Percentiles rank a stretch among this genome's conserved stretches.
Evolutionary conservation across 345 rosid species (phyloP).

Genomic region (Acer campestre): DNA sequence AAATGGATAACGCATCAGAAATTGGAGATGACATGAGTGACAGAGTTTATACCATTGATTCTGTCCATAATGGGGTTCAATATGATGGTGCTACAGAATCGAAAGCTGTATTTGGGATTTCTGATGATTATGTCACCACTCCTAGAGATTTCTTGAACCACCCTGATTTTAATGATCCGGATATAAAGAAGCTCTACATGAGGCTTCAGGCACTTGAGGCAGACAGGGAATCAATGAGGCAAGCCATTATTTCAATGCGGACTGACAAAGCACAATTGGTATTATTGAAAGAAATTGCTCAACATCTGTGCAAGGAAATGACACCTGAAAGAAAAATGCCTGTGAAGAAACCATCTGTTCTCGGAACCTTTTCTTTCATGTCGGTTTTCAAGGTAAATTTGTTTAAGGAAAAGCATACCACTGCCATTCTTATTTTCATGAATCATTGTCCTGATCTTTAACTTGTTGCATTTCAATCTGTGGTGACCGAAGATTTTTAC

Average conservation of each 20-base stretch:
- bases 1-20: constrained; percentile 55
- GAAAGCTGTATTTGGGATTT: constrained; percentile 47
- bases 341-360: constrained; percentile 46
- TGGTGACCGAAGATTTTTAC: not conserved
- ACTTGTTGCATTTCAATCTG: not conserved
- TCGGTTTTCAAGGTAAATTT: constrained; percentile 75
- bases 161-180: constrained; percentile 69
- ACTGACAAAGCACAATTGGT: constrained; percentile 87
- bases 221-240: constrained; percentile 97
- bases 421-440: not conserved
- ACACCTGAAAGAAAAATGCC: constrained; percentile 56
- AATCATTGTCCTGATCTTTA: not conserved
- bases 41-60: constrained; percentile 91
- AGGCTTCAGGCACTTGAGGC: constrained; percentile 98
- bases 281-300: constrained; percentile 93
- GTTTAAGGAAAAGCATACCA: not conserved
- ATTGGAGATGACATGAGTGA: constrained; percentile 68
- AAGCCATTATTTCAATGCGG: constrained; percentile 85
- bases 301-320: constrained; percentile 79
- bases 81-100: constrained; percentile 36
- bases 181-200: constrained; percentile 73
- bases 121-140: constrained; percentile 50
- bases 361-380: constrained; percentile 48
- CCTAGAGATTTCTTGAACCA: constrained; percentile 45
- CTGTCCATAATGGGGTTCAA: constrained; percentile 54